Evolutionary conservation across 306 rosid species (phyloP).

Genomic region (Canavalia ensiformis): DNA sequence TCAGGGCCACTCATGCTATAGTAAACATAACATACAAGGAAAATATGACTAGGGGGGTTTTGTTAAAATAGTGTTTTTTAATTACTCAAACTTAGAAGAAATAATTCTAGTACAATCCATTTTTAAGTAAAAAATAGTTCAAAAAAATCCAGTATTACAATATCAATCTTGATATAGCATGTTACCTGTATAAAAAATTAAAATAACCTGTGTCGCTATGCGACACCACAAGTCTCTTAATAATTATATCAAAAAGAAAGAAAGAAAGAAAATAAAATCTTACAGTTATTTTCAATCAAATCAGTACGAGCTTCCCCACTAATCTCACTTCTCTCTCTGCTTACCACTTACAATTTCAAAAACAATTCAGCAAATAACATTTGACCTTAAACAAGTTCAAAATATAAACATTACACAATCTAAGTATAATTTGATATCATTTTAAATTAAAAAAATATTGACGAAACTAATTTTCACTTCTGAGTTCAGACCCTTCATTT

Average conservation of each 20-base stretch:
- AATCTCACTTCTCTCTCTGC: not conserved
- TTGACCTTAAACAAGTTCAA: conserved; percentile 15
- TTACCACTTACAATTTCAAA: not conserved
- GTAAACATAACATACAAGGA: conserved; percentile 38
- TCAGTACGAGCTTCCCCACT: not conserved
- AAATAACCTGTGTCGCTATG: not conserved
- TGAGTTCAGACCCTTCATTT: too few relatives aligned
- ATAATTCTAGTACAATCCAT: not conserved
- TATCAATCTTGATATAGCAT: not conserved
- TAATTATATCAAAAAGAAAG: not conserved
- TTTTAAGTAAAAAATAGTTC: conserved; percentile 1
- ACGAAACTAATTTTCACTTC: conserved; percentile 15
- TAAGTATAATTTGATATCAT: not conserved
- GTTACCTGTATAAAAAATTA: not conserved
- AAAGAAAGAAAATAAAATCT: not conserved
- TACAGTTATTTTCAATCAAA: conserved; percentile 33
- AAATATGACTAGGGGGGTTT: not conserved
- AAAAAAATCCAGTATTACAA: not conserved
- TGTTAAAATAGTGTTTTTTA: conserved; percentile 4
- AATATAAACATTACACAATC: not conserved
- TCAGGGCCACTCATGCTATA: conserved; percentile 31
- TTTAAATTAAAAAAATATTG: not conserved
- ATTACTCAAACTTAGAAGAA: conserved; percentile 6
- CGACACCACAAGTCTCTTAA: not conserved
- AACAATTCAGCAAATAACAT: not conserved